These are phyloP conservation scores for Gleditsia sinensis DNA, from an alignment of 306 rosid species.

Conservation along the genomic window DNA sequence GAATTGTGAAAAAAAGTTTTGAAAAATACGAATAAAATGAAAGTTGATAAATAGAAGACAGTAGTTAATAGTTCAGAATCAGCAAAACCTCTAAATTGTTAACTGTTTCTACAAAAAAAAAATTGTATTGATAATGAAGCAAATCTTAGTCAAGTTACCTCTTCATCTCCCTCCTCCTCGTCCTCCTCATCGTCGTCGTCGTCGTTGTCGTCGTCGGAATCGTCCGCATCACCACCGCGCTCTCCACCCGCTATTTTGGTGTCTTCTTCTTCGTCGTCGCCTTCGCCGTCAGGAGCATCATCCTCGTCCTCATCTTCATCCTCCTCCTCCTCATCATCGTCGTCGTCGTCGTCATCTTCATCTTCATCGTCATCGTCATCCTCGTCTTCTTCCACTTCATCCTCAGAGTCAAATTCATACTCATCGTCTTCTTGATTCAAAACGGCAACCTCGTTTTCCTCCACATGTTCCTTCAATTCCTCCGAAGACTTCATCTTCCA, in stretches of 20 bases:
- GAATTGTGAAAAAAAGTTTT: not conserved
- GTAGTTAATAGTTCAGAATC: not conserved
- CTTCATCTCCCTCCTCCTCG: conserved; percentile 30
- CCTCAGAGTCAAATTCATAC: conserved; percentile 36
- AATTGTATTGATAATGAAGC: not conserved
- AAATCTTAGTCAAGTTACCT: conserved; percentile 40
- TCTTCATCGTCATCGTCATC: conserved; percentile 44
- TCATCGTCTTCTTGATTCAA: conserved; percentile 43
- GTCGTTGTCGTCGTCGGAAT: conserved; percentile 24
- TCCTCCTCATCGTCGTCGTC: not conserved
- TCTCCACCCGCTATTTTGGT: conserved; percentile 28
- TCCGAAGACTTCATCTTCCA: conserved; percentile 58
- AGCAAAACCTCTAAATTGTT: not conserved
- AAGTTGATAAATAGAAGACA: not conserved
- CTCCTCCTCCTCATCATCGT: conserved; percentile 31
- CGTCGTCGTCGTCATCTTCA: conserved; percentile 34
- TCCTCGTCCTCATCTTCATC: conserved; percentile 11
- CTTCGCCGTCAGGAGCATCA: conserved; percentile 50
- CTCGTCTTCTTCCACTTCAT: conserved; percentile 52
- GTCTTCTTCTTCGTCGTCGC: conserved; percentile 53
- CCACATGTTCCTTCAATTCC: conserved; percentile 51
- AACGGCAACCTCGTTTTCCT: conserved; percentile 48
- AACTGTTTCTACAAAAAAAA: conserved; percentile 15
- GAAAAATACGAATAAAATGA: not conserved
- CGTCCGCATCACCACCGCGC: conserved; percentile 44